Evolutionary conservation across 768 basidiomycete genomes (phyloP).

Genomic region (Panaeolus cyanescens): DNA sequence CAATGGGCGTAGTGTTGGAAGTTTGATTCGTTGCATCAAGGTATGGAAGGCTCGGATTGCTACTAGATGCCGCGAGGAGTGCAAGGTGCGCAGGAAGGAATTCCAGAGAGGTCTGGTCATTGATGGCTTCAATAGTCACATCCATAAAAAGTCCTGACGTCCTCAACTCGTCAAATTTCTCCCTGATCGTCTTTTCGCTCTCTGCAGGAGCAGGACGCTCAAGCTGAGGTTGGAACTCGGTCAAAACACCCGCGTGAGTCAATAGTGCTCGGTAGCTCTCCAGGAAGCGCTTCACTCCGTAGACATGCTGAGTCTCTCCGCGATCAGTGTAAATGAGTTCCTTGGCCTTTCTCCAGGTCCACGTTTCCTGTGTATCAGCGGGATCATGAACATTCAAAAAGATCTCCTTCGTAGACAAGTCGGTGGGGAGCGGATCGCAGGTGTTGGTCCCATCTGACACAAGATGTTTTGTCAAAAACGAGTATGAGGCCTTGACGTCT

Average conservation of each 20-base stretch:
- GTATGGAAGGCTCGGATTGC: too few relatives aligned
- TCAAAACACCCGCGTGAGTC: constrained; percentile 31
- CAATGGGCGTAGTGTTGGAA: not conserved
- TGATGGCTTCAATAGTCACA: constrained; percentile 23
- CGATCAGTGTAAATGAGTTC: constrained; percentile 40
- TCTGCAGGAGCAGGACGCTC: not conserved
- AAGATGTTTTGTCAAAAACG: constrained; percentile 36
- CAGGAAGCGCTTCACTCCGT: constrained; percentile 36
- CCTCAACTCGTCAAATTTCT: constrained; percentile 37
- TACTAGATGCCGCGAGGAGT: constrained; percentile 35
- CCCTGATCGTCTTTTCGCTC: constrained; percentile 20
- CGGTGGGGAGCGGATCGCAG: constrained; percentile 7
- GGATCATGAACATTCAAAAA: constrained; percentile 52
- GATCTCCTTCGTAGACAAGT: constrained; percentile 22
- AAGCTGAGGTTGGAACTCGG: not conserved
- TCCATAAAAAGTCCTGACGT: constrained; percentile 32
- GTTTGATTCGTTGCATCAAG: not conserved
- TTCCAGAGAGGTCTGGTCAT: constrained; percentile 15
- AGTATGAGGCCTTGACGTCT: constrained; percentile 45
- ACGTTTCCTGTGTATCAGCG: constrained; percentile 20
- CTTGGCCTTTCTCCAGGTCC: constrained; percentile 42
- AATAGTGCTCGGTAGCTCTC: constrained; percentile 31
- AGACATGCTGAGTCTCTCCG: constrained; percentile 25
- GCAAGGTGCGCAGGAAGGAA: constrained; percentile 36
- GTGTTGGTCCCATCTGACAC: not conserved